phyloP scores from a whole-genome alignment of 2,329 filamentous ascomycete species.

The Colletotrichum lindemuthianum region DNA sequence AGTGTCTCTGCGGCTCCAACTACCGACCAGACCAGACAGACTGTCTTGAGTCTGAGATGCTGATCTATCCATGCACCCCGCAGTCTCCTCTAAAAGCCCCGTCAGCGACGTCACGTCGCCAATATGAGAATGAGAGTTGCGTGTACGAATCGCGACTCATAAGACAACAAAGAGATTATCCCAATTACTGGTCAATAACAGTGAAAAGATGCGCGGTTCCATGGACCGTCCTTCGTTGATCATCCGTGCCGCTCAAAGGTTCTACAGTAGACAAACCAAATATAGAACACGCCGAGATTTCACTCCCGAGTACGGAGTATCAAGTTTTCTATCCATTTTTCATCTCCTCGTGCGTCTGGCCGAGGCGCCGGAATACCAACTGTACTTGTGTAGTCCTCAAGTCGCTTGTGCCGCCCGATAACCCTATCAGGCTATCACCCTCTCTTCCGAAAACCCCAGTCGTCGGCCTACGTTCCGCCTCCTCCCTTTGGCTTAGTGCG shows the following conservation, averaged over 20 bases:
- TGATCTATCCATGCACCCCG: conserved; percentile 33
- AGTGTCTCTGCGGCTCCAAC: conserved; percentile 5
- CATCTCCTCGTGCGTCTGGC: conserved; percentile 29
- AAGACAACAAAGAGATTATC: conserved; percentile 19
- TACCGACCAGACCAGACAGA: background rate
- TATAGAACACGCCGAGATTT: conserved; percentile 33
- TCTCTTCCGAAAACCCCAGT: conserved; percentile 7
- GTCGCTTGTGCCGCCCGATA: background rate
- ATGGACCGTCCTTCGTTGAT: no score
- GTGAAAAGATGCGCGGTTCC: no score
- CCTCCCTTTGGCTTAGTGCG: background rate
- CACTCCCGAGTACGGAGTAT: conserved; percentile 27
- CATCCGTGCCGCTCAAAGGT: conserved; percentile 1
- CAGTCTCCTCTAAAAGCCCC: conserved; percentile 26
- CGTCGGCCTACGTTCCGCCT: background rate
- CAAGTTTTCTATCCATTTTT: conserved; percentile 27
- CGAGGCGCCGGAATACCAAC: conserved; percentile 10
- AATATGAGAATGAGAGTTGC: conserved; percentile 9
- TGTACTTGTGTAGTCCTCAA: background rate
- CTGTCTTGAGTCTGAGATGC: conserved; percentile 13
- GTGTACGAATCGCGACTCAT: conserved; percentile 9
- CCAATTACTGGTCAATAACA: conserved; percentile 10
- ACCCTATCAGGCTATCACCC: conserved; percentile 8
- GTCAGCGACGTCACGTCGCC: conserved; percentile 28
- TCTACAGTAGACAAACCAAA: conserved; percentile 24